phyloP scores from a whole-genome alignment of 1,284 basidiomycete genomes.

The Cryptococcus sp. region DNA sequence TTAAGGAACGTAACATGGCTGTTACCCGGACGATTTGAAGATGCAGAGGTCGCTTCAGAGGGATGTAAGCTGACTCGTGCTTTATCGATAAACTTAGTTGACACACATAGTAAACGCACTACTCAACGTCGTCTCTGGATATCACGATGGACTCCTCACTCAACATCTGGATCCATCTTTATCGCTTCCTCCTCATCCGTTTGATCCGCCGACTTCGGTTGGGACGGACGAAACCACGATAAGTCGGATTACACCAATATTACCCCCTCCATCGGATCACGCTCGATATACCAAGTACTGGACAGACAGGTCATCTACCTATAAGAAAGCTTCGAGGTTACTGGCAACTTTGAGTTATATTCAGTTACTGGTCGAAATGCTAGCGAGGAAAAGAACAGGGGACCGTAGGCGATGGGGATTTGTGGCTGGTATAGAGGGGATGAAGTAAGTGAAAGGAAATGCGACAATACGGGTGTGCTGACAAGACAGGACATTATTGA shows the following conservation, averaged over 20 bases:
- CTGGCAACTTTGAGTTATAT: slow-evolving; percentile 71
- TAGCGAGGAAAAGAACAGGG: slow-evolving; percentile 58
- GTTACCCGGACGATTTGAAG: slow-evolving; percentile 90
- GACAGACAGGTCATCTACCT: slow-evolving; percentile 61
- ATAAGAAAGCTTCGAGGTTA: slow-evolving; percentile 68
- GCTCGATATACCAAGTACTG: slow-evolving; percentile 70
- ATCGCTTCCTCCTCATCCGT: slow-evolving; percentile 56
- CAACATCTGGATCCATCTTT: slow-evolving; percentile 60
- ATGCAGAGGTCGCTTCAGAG: slow-evolving; percentile 90
- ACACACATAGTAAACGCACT: slow-evolving; percentile 41
- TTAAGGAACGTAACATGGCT: slow-evolving; percentile 89
- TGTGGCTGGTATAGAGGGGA: slow-evolving; percentile 64
- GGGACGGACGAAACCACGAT: background rate
- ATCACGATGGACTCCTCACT: slow-evolving; percentile 76
- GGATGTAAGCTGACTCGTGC: slow-evolving; percentile 60
- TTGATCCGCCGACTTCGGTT: slow-evolving; percentile 55
- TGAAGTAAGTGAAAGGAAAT: slow-evolving; percentile 61
- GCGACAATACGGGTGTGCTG: background rate
- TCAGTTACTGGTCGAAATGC: slow-evolving; percentile 81
- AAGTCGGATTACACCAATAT: slow-evolving; percentile 19
- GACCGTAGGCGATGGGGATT: slow-evolving; percentile 63
- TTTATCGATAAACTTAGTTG: slow-evolving; percentile 2
- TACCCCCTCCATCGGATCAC: slow-evolving; percentile 40
- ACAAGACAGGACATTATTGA: slow-evolving; percentile 60
- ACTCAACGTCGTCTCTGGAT: slow-evolving; percentile 47